These are phyloP conservation scores for Chrysanthemum seticuspe DNA, from an alignment of 129 eudicot species.

Conservation along the genomic window DNA sequence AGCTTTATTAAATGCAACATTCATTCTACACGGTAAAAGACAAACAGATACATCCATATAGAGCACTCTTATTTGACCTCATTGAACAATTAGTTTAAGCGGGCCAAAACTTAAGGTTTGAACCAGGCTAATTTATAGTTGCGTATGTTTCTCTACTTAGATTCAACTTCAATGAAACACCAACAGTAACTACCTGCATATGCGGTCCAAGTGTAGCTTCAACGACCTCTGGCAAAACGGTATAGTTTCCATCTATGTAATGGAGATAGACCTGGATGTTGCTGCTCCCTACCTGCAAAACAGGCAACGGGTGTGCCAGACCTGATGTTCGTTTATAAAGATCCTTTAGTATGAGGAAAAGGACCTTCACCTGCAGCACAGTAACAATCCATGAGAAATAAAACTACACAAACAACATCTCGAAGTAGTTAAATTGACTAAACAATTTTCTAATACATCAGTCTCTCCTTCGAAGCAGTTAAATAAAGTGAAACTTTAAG, in stretches of 20 bases:
- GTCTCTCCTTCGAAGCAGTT: not conserved
- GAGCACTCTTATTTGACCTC: no score
- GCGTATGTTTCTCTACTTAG: constrained; percentile 10
- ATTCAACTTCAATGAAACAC: not conserved
- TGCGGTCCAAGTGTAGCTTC: constrained; percentile 99
- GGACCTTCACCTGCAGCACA: constrained; percentile 80
- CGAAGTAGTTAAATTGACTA: not conserved
- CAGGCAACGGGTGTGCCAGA: constrained; percentile 76
- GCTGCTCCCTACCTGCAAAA: constrained; percentile 87
- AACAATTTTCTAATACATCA: not conserved
- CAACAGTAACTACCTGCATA: constrained; percentile 69
- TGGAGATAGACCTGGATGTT: constrained; percentile 92
- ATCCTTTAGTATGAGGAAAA: constrained; percentile 92
- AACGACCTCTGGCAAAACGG: constrained; percentile 92
- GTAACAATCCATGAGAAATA: constrained; percentile 4
- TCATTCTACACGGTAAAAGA: no score
- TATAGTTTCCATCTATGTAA: constrained; percentile 94
- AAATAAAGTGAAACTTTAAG: not conserved
- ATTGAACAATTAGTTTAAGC: not conserved
- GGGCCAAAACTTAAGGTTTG: not conserved
- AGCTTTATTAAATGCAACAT: no score
- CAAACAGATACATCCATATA: no score
- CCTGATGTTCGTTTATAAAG: constrained; percentile 85
- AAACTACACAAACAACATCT: not conserved
- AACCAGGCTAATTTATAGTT: constrained; percentile 1